Base-by-base conservation (phyloP, 805 yeast genomes). In the Spencermartinsiella europaea region DNA sequence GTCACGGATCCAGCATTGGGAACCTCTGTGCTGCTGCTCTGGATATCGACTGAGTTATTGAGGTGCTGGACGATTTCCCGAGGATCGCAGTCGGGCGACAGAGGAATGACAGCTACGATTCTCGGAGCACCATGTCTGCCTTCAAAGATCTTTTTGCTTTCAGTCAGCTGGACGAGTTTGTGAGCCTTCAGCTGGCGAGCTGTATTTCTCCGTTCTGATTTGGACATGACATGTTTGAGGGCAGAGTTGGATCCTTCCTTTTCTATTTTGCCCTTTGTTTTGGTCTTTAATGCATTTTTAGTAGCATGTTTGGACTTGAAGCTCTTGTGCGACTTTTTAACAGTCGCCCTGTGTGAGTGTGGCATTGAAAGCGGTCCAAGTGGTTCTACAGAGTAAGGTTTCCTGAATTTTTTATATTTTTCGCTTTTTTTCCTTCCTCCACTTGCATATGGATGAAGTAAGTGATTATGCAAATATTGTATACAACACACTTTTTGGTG, bases 231-330 rank as follows among this genome's bases (percentile, higher is more conserved):
- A 41, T 51, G 49, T 27, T 35, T 43, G 3, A 14, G 35, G n/a
- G 15, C 21, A 31, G 3, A 8, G 44, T 40, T 43, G 17, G 50
- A 64, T 51, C 70, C 71, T 1, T 77, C 68, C 58, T 83, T 85
- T 61, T 90, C 98, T 31, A 91, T 86, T 64, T 88, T 90, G 50
- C 98, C 98, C 51, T 70, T 90, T 58, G 71, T 72, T 49, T 79
- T 72, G 53, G 87, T 85, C 62, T 89, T 95, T 59, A 91, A 66
- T 31, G 89, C 79, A 50, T 96, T 85, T 62, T 93, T 93, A 12
- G 95, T 79, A 17, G 96, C 78, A 71, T 93, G 99, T 62, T 82
- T 85, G 2, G 95, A 79, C 64, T 93, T 95, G 75, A 88, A 95
- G 7, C 90, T 76, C 69, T 93, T 93, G 60, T 91, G 95, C 40